Conservation (phyloP, 805 yeast genomes). For the Sporopachydermia lactativora region DNA sequence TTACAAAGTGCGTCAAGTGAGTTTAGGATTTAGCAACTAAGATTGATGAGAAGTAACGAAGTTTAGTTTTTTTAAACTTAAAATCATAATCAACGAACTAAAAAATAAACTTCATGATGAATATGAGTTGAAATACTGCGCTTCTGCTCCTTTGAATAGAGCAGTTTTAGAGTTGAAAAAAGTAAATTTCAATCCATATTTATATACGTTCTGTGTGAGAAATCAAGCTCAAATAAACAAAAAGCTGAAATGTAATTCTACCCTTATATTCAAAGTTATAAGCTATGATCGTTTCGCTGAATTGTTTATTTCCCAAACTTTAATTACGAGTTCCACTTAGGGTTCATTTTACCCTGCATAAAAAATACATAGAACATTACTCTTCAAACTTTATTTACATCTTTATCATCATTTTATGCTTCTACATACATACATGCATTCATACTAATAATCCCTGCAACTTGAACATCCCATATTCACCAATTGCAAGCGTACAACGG, state of each 20-base stretch:
- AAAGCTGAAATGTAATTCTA: neutral
- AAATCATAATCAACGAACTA: neutral
- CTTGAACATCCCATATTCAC: neutral
- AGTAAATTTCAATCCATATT: conserved; percentile 1
- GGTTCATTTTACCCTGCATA: conserved; percentile 1
- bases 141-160: conserved; percentile 1
- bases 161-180: neutral
- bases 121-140: conserved; percentile 1
- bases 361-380: neutral
- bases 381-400: conserved; percentile 1
- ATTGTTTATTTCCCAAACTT: neutral
- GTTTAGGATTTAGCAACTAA: conserved; percentile 1
- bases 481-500: neutral
- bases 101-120: neutral
- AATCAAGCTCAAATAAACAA: neutral
- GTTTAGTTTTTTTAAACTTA: conserved; percentile 1
- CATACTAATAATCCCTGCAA: neutral
- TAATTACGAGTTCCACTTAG: conserved; percentile 1
- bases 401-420: neutral
- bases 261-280: conserved; percentile 1
- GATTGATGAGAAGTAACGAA: conserved; percentile 1
- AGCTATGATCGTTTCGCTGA: conserved; percentile 1
- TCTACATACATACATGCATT: conserved; percentile 1
- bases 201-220: conserved; percentile 1
- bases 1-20: conserved; percentile 1